phyloP scores from a whole-genome alignment of 176 grass and related monocot species.

The Cenchrus fungigraminus region DNA sequence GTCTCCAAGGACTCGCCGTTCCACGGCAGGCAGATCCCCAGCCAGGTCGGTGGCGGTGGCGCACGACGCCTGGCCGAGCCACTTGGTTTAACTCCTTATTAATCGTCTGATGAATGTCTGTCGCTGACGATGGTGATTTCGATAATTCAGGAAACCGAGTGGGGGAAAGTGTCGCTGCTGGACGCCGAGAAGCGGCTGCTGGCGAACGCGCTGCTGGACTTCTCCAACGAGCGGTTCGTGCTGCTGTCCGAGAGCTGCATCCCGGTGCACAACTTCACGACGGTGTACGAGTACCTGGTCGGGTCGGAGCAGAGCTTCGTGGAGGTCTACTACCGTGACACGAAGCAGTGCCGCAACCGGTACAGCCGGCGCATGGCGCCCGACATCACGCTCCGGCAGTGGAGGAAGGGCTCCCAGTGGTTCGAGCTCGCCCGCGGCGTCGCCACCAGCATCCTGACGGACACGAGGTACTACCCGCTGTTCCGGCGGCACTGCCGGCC shows the following conservation, averaged over 20 bases:
- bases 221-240: conserved; percentile 94
- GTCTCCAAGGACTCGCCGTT: conserved; percentile 69
- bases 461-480: conserved; percentile 60
- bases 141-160: conserved; percentile 46
- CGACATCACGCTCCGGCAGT: conserved; percentile 61
- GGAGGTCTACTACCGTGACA: conserved; percentile 60
- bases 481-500: conserved; percentile 67
- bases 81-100: too few relatives aligned
- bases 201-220: conserved; percentile 84
- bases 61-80: not conserved
- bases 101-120: too few relatives aligned
- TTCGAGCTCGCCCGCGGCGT: conserved; percentile 67
- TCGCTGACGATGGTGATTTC: too few relatives aligned
- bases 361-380: conserved; percentile 84
- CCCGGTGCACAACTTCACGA: conserved; percentile 78
- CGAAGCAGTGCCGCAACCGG: conserved; percentile 54
- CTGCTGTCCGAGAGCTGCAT: conserved; percentile 96
- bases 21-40: conserved; percentile 79
- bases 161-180: conserved; percentile 77
- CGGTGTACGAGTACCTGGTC: conserved; percentile 69
- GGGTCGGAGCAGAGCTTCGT: conserved; percentile 81
- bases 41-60: conserved; percentile 41
- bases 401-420: conserved; percentile 87
- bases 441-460: conserved; percentile 51
- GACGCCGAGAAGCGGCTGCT: conserved; percentile 90